These are phyloP conservation scores for Limonomyces culmigenus DNA, from an alignment of 1,284 basidiomycete species.

Conservation along the genomic window DNA sequence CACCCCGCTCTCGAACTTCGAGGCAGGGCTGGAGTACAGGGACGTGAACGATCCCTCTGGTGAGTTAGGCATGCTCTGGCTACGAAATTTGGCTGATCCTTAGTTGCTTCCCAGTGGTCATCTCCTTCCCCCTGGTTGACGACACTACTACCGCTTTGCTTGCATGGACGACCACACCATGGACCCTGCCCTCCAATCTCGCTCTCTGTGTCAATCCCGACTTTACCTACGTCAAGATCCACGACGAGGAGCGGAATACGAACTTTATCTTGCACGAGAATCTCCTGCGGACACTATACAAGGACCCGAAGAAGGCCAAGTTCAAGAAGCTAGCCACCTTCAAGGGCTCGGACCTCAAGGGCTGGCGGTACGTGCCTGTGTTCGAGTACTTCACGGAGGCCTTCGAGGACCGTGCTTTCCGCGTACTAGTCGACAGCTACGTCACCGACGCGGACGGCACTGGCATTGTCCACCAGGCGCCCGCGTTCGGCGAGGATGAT, in stretches of 20 bases:
- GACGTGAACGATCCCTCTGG: slow-evolving; percentile 92
- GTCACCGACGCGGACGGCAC: slow-evolving; percentile 92
- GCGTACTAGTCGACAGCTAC: slow-evolving; percentile 82
- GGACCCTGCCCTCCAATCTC: slow-evolving; percentile 95
- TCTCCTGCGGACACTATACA: slow-evolving; percentile 83
- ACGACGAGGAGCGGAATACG: slow-evolving; percentile 75
- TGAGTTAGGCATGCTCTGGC: slow-evolving; percentile 16
- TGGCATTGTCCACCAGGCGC: slow-evolving; percentile 97
- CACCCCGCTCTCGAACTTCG: slow-evolving; percentile 96
- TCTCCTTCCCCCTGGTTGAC: slow-evolving; percentile 85
- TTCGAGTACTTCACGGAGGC: slow-evolving; percentile 95
- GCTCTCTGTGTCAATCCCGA: slow-evolving; percentile 94
- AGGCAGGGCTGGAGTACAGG: slow-evolving; percentile 86
- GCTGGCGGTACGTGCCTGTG: slow-evolving; percentile 90
- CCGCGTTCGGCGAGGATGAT: slow-evolving; percentile 98
- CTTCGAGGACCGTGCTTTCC: slow-evolving; percentile 88
- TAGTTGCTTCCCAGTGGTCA: slow-evolving; percentile 44
- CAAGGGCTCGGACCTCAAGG: slow-evolving; percentile 86
- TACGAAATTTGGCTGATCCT: background rate
- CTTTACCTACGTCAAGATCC: slow-evolving; percentile 93
- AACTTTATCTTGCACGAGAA: slow-evolving; percentile 92
- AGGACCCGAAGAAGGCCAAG: slow-evolving; percentile 95
- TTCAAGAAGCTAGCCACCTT: slow-evolving; percentile 84
- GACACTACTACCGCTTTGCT: slow-evolving; percentile 84
- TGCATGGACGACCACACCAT: slow-evolving; percentile 99